Conservation (phyloP, 345 rosid genomes). For the Xanthoceras sorbifolium region DNA sequence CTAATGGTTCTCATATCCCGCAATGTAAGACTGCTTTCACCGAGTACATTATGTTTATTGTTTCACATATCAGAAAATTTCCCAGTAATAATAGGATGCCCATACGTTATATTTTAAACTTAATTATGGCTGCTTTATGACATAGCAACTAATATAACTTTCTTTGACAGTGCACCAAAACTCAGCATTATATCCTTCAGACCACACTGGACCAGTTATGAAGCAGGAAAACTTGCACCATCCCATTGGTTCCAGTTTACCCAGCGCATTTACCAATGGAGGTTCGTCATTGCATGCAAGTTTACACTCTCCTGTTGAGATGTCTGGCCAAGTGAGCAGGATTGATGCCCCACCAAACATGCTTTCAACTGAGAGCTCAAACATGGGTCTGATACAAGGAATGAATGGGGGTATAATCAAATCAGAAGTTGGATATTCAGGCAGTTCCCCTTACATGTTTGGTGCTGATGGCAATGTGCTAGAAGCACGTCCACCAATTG, state of each 20-base stretch:
- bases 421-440: constrained; percentile 73
- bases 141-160: constrained; percentile 24
- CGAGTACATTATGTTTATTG: neutral
- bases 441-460: constrained; percentile 63
- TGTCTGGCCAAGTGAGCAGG: constrained; percentile 67
- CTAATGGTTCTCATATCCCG: constrained; percentile 81
- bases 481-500: constrained; percentile 63
- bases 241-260: constrained; percentile 47
- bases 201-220: constrained; percentile 50
- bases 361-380: constrained; percentile 68
- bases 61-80: neutral
- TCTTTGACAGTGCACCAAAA: constrained; percentile 62
- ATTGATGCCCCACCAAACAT: constrained; percentile 60
- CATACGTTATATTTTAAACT: neutral
- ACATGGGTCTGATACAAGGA: constrained; percentile 73
- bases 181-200: constrained; percentile 59
- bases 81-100: neutral
- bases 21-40: constrained; percentile 56
- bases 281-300: constrained; percentile 58
- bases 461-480: constrained; percentile 69
- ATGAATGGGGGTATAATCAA: constrained; percentile 83
- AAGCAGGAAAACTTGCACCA: constrained; percentile 67
- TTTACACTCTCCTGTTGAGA: constrained; percentile 61
- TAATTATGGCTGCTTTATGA: neutral
- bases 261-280: constrained; percentile 70